Evolutionary conservation across 176 grass and related monocot species (phyloP).

Genomic region (Puya raimondii): DNA sequence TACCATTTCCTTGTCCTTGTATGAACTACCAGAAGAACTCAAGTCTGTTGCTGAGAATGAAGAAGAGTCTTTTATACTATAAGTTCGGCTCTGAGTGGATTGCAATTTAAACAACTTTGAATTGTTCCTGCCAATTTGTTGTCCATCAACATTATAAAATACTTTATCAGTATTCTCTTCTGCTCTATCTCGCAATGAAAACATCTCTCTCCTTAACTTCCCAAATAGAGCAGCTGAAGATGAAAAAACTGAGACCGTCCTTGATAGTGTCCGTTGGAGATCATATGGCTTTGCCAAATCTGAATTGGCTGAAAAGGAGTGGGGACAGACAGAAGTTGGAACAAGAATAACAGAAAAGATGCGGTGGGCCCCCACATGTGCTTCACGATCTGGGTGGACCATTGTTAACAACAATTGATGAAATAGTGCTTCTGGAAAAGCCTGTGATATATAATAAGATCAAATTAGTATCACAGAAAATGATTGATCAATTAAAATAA

Average conservation of each 20-base stretch:
- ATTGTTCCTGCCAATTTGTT: conserved; percentile 32
- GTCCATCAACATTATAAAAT: conserved; percentile 40
- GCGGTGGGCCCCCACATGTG: conserved; percentile 64
- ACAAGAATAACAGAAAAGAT: conserved; percentile 93
- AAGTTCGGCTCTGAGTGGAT: conserved; percentile 41
- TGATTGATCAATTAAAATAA: too few species aligned
- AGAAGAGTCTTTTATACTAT: conserved; percentile 31
- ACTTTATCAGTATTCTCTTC: conserved; percentile 34
- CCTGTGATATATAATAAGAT: conserved; percentile 30
- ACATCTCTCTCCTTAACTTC: conserved; percentile 70
- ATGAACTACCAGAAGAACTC: conserved; percentile 27
- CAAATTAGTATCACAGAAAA: not conserved
- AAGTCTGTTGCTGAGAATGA: conserved; percentile 24
- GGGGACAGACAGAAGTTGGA: conserved; percentile 77
- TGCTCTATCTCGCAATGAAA: conserved; percentile 49
- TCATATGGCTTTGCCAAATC: conserved; percentile 24
- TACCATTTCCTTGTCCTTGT: conserved; percentile 16
- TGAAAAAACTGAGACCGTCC: conserved; percentile 85
- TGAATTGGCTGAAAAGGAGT: conserved; percentile 26
- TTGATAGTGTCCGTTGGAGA: conserved; percentile 63
- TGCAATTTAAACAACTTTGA: conserved; percentile 46
- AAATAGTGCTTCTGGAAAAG: conserved; percentile 90
- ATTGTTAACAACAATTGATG: conserved; percentile 85
- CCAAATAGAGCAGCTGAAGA: conserved; percentile 95
- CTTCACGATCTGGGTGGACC: conserved; percentile 80